phyloP scores from a whole-genome alignment of 2,329 filamentous ascomycete species.

The Aspergillus brasiliensis region DNA sequence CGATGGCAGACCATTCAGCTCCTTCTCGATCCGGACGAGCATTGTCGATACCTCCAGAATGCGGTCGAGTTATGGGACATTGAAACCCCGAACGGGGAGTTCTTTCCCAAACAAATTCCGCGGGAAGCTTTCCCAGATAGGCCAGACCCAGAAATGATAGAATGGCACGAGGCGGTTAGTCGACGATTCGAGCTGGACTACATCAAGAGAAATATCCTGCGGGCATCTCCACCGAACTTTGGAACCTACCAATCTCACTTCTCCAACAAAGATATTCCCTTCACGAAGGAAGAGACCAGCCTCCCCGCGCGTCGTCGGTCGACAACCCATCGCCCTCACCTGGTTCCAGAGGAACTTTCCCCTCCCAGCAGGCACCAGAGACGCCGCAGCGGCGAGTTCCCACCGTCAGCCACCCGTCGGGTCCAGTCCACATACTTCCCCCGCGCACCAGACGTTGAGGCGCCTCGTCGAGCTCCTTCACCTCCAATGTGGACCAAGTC shows the following conservation, averaged over 20 bases:
- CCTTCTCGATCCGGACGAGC: slow-evolving; percentile 81
- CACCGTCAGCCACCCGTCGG: slow-evolving; percentile 19
- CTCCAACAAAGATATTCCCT: slow-evolving; percentile 34
- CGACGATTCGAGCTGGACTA: slow-evolving; percentile 68
- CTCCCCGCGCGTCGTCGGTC: slow-evolving; percentile 19
- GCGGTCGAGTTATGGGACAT: slow-evolving; percentile 78
- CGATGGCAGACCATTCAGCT: slow-evolving; percentile 94
- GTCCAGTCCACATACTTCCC: slow-evolving; percentile 21
- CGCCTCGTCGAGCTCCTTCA: slow-evolving; percentile 31
- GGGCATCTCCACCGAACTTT: slow-evolving; percentile 36
- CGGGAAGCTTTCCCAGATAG: slow-evolving; percentile 70
- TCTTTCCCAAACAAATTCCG: slow-evolving; percentile 64
- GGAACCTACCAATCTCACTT: slow-evolving; percentile 32
- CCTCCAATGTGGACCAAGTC: slow-evolving; percentile 27
- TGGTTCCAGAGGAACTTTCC: slow-evolving; percentile 24
- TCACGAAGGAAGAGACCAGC: slow-evolving; percentile 24
- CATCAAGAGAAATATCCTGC: slow-evolving; percentile 41
- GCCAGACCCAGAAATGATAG: slow-evolving; percentile 77
- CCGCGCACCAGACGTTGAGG: slow-evolving; percentile 20
- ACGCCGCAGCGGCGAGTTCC: slow-evolving; percentile 27
- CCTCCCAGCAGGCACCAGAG: slow-evolving; percentile 25
- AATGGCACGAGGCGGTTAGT: slow-evolving; percentile 81
- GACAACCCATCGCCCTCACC: slow-evolving; percentile 19
- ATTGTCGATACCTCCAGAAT: slow-evolving; percentile 79
- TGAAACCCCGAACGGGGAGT: slow-evolving; percentile 64